Conservation (phyloP, 441 rosid species). For the Populus hybrid region DNA sequence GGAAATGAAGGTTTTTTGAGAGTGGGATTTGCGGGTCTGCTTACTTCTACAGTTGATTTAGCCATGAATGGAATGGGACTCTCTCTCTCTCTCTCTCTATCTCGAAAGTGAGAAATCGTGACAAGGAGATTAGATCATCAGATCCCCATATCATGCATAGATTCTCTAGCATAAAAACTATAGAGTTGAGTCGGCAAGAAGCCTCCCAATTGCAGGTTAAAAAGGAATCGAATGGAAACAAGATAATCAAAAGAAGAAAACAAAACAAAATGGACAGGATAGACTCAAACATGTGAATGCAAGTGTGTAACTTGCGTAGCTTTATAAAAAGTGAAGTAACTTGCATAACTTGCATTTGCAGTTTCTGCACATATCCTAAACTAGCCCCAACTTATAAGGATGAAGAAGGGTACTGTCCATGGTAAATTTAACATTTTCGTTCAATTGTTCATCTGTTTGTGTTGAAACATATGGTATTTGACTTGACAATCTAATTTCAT, state of each 20-base stretch:
- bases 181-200: not conserved
- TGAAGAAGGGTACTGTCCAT: too few species aligned
- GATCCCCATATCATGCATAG: conserved; percentile 1
- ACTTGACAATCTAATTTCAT: too few species aligned
- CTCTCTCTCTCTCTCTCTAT: too few species aligned
- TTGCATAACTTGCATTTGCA: too few species aligned
- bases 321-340: not conserved
- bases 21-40: not conserved
- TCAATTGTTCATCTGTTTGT: too few species aligned
- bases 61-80: conserved; percentile 18
- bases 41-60: conserved; percentile 14
- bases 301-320: not conserved
- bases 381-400: too few species aligned
- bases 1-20: not conserved
- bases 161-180: not conserved
- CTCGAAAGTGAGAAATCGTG: not conserved
- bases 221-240: not conserved
- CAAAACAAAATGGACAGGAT: not conserved
- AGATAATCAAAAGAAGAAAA: not conserved
- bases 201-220: not conserved
- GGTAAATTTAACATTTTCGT: too few species aligned
- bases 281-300: not conserved
- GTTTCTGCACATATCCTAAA: too few species aligned
- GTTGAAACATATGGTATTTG: too few species aligned
- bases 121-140: not conserved